Evolutionary conservation across 176 grass and related monocot species (phyloP).

Genomic region (Juncus effusus): DNA sequence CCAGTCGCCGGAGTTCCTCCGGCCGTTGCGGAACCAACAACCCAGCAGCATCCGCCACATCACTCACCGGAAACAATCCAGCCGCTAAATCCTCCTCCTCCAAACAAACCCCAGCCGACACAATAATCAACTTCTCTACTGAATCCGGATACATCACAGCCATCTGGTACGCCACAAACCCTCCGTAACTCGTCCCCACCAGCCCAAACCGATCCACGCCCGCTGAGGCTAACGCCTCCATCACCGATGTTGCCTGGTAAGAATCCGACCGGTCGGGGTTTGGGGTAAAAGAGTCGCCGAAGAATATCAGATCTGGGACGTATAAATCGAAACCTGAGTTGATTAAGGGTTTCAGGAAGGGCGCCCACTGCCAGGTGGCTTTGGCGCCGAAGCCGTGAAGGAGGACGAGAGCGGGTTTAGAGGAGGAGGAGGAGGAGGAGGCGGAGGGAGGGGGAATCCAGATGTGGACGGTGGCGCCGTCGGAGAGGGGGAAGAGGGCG

Average conservation of each 20-base stretch:
- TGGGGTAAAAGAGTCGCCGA: conserved; percentile 59
- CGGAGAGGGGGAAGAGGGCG: conserved; percentile 36
- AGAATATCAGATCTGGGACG: conserved; percentile 91
- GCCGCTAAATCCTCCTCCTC: conserved; percentile 56
- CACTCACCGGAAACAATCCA: conserved; percentile 64
- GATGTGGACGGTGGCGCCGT: conserved; percentile 57
- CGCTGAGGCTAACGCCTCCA: conserved; percentile 28
- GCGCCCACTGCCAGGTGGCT: conserved; percentile 80
- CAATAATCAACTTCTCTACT: conserved; percentile 57
- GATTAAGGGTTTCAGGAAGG: conserved; percentile 61
- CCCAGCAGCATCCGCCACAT: conserved; percentile 56
- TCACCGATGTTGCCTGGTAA: conserved; percentile 37
- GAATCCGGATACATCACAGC: conserved; percentile 48
- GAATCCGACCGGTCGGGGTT: conserved; percentile 47
- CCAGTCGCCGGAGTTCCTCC: conserved; percentile 61
- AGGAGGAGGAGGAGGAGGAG: conserved; percentile 1
- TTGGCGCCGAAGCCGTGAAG: conserved; percentile 84
- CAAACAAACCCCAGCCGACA: conserved; percentile 66
- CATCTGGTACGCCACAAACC: conserved; percentile 78
- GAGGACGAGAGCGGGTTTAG: conserved; percentile 42
- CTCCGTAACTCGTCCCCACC: conserved; percentile 79
- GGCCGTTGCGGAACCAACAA: conserved; percentile 76
- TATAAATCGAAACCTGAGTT: conserved; percentile 74
- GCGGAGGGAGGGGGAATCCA: conserved; percentile 45
- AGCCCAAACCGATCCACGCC: conserved; percentile 45